phyloP scores from a whole-genome alignment of 1,139 yeast species.

The Pichia sp. region DNA sequence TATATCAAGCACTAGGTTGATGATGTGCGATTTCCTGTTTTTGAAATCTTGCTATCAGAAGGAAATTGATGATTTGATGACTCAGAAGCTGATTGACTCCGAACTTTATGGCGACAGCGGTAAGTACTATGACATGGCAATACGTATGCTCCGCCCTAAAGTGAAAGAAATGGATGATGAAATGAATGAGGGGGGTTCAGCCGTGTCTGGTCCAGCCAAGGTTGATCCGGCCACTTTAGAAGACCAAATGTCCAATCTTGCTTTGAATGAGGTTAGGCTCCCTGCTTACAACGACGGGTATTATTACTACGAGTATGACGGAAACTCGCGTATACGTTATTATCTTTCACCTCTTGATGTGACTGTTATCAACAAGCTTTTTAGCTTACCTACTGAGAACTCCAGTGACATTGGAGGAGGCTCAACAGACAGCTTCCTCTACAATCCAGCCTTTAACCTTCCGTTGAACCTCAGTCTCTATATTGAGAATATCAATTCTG shows the following conservation, averaged over 20 bases:
- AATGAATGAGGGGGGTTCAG: constrained; percentile 1
- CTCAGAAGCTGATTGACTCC: constrained; percentile 49
- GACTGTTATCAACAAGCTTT: constrained; percentile 35
- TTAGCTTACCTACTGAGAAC: constrained; percentile 2
- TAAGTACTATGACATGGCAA: constrained; percentile 49
- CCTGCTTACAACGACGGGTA: constrained; percentile 12
- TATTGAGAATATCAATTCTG: constrained; percentile 62
- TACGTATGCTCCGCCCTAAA: constrained; percentile 43
- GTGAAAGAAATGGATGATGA: constrained; percentile 26
- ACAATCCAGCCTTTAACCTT: constrained; percentile 9
- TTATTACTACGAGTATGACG: constrained; percentile 13
- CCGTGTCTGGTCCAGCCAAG: constrained; percentile 1
- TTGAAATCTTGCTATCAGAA: constrained; percentile 44
- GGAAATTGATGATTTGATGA: constrained; percentile 46
- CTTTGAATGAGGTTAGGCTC: constrained; percentile 1
- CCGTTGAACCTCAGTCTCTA: constrained; percentile 9
- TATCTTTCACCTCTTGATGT: constrained; percentile 76
- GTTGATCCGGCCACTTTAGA: constrained; percentile 1
- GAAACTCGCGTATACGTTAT: constrained; percentile 59
- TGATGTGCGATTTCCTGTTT: constrained; percentile 55
- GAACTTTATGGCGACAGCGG: constrained; percentile 55
- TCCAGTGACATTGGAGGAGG: background rate
- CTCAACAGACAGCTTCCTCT: background rate
- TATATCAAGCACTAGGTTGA: constrained; percentile 47
- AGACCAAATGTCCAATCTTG: constrained; percentile 25